A percentile compares a stretch with the other conserved stretches of the same genome.
Evolutionary conservation across 495 filamentous ascomycete genomes (phyloP).

Genomic region (Coniosporium apollinis): DNA sequence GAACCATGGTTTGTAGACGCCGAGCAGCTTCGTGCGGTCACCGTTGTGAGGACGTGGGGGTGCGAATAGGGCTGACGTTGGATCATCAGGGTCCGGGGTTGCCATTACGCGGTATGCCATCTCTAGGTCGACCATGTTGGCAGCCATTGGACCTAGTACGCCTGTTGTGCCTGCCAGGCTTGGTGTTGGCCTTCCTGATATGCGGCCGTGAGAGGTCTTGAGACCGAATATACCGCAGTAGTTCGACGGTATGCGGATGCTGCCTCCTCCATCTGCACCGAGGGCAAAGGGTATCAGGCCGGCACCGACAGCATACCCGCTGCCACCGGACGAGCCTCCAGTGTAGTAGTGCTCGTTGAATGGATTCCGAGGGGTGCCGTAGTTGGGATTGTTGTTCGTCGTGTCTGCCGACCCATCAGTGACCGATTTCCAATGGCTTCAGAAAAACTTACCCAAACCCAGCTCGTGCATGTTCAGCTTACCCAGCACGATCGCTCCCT

Average conservation of each 20-base stretch:
- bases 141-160: conserved; percentile 61
- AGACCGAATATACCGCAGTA: conserved; percentile 83
- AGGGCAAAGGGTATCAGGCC: conserved; percentile 70
- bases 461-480: conserved; percentile 90
- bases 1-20: conserved; percentile 64
- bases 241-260: conserved; percentile 61
- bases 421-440: not conserved
- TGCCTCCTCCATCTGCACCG: conserved; percentile 77
- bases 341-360: conserved; percentile 67
- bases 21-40: conserved; percentile 36
- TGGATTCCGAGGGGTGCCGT: conserved; percentile 73
- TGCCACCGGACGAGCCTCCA: conserved; percentile 77
- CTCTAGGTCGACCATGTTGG: conserved; percentile 65
- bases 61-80: conserved; percentile 31
- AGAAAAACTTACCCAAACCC: conserved; percentile 39
- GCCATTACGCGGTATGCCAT: conserved; percentile 66
- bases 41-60: conserved; percentile 23
- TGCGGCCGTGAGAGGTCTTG: conserved; percentile 67
- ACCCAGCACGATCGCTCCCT: conserved; percentile 66
- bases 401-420: conserved; percentile 34
- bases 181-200: conserved; percentile 43
- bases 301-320: conserved; percentile 56
- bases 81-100: conserved; percentile 45
- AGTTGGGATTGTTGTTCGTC: conserved; percentile 65
- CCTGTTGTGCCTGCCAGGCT: conserved; percentile 45